These are phyloP conservation scores for Tubosaeta sp. DNA, from an alignment of 768 basidiomycete genomes.

Conservation along the genomic window DNA sequence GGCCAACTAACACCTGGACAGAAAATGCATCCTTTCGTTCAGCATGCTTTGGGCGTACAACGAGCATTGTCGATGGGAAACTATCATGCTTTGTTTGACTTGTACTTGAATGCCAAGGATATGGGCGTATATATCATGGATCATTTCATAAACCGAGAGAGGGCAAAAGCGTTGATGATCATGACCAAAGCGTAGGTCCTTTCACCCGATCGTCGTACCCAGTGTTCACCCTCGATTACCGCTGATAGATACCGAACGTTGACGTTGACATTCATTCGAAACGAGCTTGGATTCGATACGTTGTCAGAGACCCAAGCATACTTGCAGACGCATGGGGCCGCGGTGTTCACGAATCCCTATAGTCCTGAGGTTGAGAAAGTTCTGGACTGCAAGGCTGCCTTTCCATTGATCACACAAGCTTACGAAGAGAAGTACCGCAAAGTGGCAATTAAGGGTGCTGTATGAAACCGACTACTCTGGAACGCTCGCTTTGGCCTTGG, in stretches of 20 bases:
- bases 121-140: slow-evolving; percentile 99
- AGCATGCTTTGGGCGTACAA: slow-evolving; percentile 87
- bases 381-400: slow-evolving; percentile 69
- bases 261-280: slow-evolving; percentile 69
- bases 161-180: slow-evolving; percentile 78
- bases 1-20: slow-evolving; percentile 94
- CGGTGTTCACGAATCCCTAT: slow-evolving; percentile 61
- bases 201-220: not conserved
- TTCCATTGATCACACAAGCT: slow-evolving; percentile 50
- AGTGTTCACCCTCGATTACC: not conserved
- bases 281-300: slow-evolving; percentile 82
- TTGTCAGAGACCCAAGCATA: slow-evolving; percentile 62
- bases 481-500: slow-evolving; percentile 1
- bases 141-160: slow-evolving; percentile 91
- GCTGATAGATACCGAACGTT: slow-evolving; percentile 73
- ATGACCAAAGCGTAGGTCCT: slow-evolving; percentile 88
- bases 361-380: slow-evolving; percentile 58
- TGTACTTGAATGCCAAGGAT: slow-evolving; percentile 82
- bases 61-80: slow-evolving; percentile 88
- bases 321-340: slow-evolving; percentile 63
- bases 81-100: slow-evolving; percentile 86
- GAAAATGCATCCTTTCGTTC: slow-evolving; percentile 74
- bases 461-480: slow-evolving; percentile 39
- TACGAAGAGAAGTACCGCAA: slow-evolving; percentile 82
- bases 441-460: slow-evolving; percentile 89